Conservation (phyloP, 805 yeast genomes). For the Candida easanensis region DNA sequence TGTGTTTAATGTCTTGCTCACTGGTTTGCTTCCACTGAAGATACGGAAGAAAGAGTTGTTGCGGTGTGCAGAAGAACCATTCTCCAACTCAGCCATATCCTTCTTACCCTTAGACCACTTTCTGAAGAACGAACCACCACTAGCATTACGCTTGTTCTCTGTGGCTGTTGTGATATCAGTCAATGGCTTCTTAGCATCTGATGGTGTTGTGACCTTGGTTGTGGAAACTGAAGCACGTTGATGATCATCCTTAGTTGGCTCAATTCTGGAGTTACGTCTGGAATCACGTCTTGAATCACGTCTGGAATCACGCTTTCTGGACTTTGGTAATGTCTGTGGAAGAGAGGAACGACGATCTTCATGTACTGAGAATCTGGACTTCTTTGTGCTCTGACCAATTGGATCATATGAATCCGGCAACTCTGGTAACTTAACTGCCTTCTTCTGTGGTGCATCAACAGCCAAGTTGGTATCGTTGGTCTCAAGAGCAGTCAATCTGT, state of each 20-base stretch:
- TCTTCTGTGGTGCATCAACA: neutral
- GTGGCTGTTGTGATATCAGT: slow-evolving; percentile 23
- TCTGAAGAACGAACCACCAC: slow-evolving; percentile 27
- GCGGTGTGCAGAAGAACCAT: slow-evolving; percentile 10
- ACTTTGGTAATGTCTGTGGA: slow-evolving; percentile 16
- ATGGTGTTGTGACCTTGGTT: slow-evolving; percentile 8
- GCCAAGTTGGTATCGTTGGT: neutral
- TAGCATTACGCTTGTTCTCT: slow-evolving; percentile 20
- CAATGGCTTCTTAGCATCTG: slow-evolving; percentile 8
- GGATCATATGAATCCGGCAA: slow-evolving; percentile 19
- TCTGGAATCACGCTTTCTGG: slow-evolving; percentile 8
- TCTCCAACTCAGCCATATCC: slow-evolving; percentile 20
- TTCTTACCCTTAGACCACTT: slow-evolving; percentile 26
- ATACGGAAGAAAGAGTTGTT: slow-evolving; percentile 32
- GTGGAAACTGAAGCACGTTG: slow-evolving; percentile 14
- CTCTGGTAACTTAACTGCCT: slow-evolving; percentile 23
- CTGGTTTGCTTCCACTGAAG: slow-evolving; percentile 24
- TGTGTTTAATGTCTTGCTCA: slow-evolving; percentile 28
- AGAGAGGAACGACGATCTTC: slow-evolving; percentile 4
- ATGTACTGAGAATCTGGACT: slow-evolving; percentile 8
- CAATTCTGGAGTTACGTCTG: no score
- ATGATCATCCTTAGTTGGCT: neutral
- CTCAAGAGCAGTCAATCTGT: slow-evolving; percentile 31
- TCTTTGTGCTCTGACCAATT: slow-evolving; percentile 11
- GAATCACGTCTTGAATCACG: neutral